Base-by-base conservation (phyloP, 371 early-diverging fungal species). In the Mortierella sp. region DNA sequence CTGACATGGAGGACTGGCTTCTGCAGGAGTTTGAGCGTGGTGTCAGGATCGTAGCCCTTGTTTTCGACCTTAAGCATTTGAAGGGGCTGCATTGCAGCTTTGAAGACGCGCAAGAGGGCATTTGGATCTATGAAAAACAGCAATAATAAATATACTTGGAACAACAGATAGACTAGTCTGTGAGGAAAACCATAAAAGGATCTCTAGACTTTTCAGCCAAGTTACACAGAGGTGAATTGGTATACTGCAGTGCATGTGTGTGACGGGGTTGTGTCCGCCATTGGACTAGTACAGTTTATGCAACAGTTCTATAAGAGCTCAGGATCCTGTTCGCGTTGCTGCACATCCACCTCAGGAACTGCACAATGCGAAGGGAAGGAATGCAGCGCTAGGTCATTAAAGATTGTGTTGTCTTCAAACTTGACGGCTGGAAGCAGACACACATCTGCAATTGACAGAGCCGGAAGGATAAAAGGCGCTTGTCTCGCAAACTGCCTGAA, bases 21-120 rank as follows among this genome's bases (percentile, higher is more conserved):
- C 56, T 84, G 32, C 72, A 80, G 15, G 84, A 86, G 63, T 84
- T 85, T 68, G 55, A 79, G 27, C 70, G 83, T 15, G 87, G 88
- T 7, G 85, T 83, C 19, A 63, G 83, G 46, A 88, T 88, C 50
- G 79, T 88, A 9, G 86, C 86, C 32, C 54, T 86, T 24, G 86
- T 87, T 26, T 88, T 88, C 54, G 83, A 88, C 68, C 65, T 88
- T 27, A 84, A 82, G 46, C 87, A 88, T 54, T 73, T 88, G 30
- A 70, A 79, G 34, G 83, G 80, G 19, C 64, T 88, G 28, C 70
- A 69, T 15, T 71, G 85, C 52, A 55, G 78, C 27, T 32, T 62
- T 8, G 76, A 80, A 19, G 86, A 87, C 59, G 79, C 82, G n/a
- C 71, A 70, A 14, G 87, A 87, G 12, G 84, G 86, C 4, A 86